Percentiles rank a stretch among this genome's conserved stretches.
These are phyloP conservation scores for Gymnopilus junonius DNA, from an alignment of 768 basidiomycete genomes.

Conservation along the genomic window DNA sequence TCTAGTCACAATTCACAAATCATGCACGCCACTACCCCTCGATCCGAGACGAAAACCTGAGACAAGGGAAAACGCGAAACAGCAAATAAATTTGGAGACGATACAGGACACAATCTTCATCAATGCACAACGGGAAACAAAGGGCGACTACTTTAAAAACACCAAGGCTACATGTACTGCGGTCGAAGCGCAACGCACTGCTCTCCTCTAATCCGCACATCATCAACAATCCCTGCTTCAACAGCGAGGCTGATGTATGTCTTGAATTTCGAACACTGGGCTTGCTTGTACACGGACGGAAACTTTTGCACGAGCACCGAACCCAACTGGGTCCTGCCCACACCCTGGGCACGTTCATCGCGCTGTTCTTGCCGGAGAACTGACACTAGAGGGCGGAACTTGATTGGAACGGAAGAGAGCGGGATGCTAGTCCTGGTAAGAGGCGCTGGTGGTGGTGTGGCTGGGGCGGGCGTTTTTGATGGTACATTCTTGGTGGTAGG, in stretches of 20 bases:
- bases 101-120: no score
- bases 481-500: background rate
- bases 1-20: no score
- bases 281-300: background rate
- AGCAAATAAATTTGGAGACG: no score
- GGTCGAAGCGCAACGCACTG: background rate
- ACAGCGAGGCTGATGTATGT: conserved; percentile 5
- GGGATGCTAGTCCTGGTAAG: background rate
- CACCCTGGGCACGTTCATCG: background rate
- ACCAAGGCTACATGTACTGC: background rate
- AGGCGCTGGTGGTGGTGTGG: background rate
- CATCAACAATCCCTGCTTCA: conserved; percentile 3
- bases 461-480: background rate
- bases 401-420: background rate
- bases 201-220: background rate
- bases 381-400: background rate
- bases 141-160: no score
- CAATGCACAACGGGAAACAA: no score
- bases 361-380: conserved; percentile 6
- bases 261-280: background rate
- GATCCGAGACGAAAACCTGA: no score
- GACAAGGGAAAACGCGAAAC: no score
- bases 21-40: no score
- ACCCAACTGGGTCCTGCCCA: background rate
- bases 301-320: background rate